Evolutionary conservation across 345 rosid species (phyloP).

Genomic region (Eucalyptus erythrocorys): DNA sequence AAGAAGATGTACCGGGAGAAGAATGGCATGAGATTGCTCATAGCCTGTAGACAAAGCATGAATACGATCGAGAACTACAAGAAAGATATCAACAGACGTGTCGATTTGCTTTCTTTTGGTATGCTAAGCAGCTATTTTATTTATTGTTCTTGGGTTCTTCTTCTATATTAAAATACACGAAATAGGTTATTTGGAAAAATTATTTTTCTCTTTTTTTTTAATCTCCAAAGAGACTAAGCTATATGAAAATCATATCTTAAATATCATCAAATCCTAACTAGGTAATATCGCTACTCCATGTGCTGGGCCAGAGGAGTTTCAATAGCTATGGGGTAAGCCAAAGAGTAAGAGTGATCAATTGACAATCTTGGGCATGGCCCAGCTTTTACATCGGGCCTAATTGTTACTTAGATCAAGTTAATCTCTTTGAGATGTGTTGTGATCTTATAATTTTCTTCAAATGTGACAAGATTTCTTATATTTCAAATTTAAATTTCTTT

Average conservation of each 20-base stretch:
- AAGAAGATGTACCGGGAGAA: background rate
- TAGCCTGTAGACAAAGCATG: background rate
- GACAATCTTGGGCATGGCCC: too few species aligned
- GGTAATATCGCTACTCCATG: rapidly evolving
- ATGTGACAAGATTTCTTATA: too few species aligned
- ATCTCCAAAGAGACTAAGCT: background rate
- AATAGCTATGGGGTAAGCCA: too few species aligned
- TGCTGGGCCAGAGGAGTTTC: too few species aligned
- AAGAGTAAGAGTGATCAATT: rapidly evolving
- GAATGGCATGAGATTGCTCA: background rate
- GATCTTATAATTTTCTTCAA: too few species aligned
- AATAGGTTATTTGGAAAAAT: background rate
- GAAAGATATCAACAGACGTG: background rate
- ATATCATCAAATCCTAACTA: background rate
- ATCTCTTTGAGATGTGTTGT: too few species aligned
- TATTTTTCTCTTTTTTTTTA: too few species aligned
- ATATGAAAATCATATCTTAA: background rate
- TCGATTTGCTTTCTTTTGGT: background rate
- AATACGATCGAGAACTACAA: background rate
- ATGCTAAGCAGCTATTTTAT: background rate
- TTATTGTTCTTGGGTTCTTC: background rate
- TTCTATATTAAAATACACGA: too few species aligned
- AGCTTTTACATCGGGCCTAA: too few species aligned
- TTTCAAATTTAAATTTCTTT: too few species aligned
- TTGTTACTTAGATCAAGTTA: too few species aligned